These are phyloP conservation scores for Apiospora hydei DNA, from an alignment of 2,329 filamentous ascomycete genomes.

Conservation along the genomic window DNA sequence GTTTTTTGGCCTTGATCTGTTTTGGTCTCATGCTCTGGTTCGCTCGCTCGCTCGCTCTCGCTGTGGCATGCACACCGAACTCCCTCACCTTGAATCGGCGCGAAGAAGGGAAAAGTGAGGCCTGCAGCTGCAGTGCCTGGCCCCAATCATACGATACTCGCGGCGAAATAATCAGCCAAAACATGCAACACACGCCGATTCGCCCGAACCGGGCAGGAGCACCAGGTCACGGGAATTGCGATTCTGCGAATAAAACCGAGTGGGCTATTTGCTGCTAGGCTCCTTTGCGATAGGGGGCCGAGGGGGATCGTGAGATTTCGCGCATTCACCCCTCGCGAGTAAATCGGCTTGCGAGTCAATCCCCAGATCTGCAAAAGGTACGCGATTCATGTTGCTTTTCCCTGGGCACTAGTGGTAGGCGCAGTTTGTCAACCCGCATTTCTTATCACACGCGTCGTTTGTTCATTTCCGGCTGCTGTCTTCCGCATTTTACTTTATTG, in stretches of 20 bases:
- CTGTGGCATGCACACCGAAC: background rate
- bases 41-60: background rate
- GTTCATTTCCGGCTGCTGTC: background rate
- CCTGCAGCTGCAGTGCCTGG: background rate
- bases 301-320: background rate
- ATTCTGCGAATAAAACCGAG: background rate
- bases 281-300: background rate
- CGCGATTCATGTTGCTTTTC: background rate
- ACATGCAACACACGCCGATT: background rate
- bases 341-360: background rate
- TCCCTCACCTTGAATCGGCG: background rate
- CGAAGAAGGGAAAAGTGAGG: background rate
- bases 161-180: background rate
- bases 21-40: background rate
- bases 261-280: background rate
- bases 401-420: background rate
- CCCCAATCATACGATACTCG: background rate
- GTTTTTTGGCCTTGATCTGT: background rate
- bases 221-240: background rate
- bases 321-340: background rate
- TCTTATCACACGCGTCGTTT: background rate
- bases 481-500: background rate
- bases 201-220: background rate
- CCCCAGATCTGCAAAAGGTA: constrained; percentile 4
- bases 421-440: background rate